Evolutionary conservation across 768 basidiomycete species (phyloP).

Genomic region (Daedaleopsis sinensis): DNA sequence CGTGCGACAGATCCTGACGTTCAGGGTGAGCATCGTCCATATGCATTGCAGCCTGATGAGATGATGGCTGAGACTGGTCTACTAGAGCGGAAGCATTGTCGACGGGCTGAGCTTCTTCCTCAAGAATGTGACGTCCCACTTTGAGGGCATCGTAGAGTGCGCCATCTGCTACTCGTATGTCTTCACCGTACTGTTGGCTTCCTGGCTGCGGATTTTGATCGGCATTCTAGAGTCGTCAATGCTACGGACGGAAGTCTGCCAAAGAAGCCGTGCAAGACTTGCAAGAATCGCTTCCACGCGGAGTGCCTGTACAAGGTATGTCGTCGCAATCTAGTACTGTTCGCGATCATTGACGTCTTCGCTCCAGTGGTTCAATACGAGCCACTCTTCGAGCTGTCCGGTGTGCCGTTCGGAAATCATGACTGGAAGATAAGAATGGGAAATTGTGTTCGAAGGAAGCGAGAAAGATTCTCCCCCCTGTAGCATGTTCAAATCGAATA

Average conservation of each 20-base stretch:
- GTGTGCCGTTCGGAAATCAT: constrained; percentile 86
- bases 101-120: constrained; percentile 92
- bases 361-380: constrained; percentile 82
- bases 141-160: constrained; percentile 95
- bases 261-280: constrained; percentile 89
- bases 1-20: constrained; percentile 88
- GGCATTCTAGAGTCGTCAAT: constrained; percentile 57
- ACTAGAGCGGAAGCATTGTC: constrained; percentile 84
- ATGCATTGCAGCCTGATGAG: neutral
- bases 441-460: neutral
- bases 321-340: neutral
- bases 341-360: neutral
- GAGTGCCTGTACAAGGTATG: constrained; percentile 87
- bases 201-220: neutral
- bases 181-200: neutral
- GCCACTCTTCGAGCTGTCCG: constrained; percentile 90
- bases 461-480: neutral
- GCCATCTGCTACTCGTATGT: constrained; percentile 94
- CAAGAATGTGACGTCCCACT: constrained; percentile 90
- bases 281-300: constrained; percentile 93
- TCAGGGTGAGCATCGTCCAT: constrained; percentile 61
- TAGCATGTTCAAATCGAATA: neutral
- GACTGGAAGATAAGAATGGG: constrained; percentile 12
- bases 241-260: constrained; percentile 88
- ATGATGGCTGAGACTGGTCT: neutral